Evolutionary conservation across 176 grass and related monocot genomes (phyloP).

Genomic region (Oryza glumipatula): DNA sequence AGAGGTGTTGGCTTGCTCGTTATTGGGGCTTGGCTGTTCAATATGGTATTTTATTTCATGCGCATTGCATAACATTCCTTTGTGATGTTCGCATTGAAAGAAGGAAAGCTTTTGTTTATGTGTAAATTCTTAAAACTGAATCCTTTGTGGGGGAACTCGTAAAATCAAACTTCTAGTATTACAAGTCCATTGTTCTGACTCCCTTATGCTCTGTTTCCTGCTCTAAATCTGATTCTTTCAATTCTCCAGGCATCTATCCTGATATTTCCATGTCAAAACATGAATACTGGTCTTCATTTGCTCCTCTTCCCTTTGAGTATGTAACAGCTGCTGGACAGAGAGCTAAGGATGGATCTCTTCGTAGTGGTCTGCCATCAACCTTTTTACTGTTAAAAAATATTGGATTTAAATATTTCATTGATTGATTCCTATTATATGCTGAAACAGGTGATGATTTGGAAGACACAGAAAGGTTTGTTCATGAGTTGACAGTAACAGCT

Average conservation of each 20-base stretch:
- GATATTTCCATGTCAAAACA: constrained; percentile 86
- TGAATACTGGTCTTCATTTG: constrained; percentile 94
- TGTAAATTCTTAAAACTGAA: neutral
- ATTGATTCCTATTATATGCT: constrained; percentile 7
- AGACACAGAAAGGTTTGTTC: constrained; percentile 55
- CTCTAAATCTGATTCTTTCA: constrained; percentile 30
- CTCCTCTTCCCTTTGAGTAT: constrained; percentile 90
- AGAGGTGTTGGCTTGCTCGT: constrained; percentile 97
- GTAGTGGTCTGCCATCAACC: constrained; percentile 42
- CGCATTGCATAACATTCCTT: neutral
- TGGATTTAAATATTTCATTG: neutral
- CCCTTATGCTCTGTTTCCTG: constrained; percentile 14
- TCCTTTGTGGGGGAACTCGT: neutral
- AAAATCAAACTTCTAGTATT: constrained; percentile 2
- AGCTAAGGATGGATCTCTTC: constrained; percentile 70
- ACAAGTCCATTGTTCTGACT: neutral
- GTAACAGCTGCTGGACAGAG: constrained; percentile 84
- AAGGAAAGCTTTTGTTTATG: neutral
- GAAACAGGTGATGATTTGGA: constrained; percentile 57
- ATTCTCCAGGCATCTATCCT: constrained; percentile 74
- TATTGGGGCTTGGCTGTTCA: constrained; percentile 89
- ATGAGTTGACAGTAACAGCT: constrained; percentile 61
- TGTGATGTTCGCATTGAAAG: neutral
- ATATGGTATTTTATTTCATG: constrained; percentile 58
- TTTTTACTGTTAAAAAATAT: neutral